A percentile compares a stretch with the other conserved stretches of the same genome.
Evolutionary conservation across 2,329 filamentous ascomycete genomes (phyloP).

Genomic region (Exserohilum rostratum): DNA sequence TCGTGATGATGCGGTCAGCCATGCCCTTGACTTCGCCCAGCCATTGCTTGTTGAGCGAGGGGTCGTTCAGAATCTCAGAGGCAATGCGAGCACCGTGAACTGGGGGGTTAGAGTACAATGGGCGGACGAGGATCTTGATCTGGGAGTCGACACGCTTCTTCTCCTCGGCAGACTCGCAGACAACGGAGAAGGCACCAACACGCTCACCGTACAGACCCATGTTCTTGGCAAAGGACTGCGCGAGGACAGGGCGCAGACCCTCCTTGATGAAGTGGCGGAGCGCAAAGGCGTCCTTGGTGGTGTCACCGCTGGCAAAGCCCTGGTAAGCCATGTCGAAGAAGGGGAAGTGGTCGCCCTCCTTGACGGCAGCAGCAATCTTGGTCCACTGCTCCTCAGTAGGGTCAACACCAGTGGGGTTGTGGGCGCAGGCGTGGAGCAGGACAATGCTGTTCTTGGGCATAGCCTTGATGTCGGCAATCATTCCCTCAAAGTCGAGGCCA

Average conservation of each 20-base stretch:
- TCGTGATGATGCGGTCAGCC: conserved; percentile 98
- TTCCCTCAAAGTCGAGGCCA: conserved; percentile 93
- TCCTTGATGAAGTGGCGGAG: conserved; percentile 91
- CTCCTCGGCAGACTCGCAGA: conserved; percentile 83
- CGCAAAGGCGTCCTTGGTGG: conserved; percentile 90
- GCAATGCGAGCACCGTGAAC: conserved; percentile 96
- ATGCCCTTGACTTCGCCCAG: conserved; percentile 95
- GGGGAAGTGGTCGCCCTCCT: conserved; percentile 84
- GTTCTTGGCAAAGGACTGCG: conserved; percentile 98
- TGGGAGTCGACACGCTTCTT: conserved; percentile 96
- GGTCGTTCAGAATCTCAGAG: conserved; percentile 85
- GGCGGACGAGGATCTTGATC: conserved; percentile 96
- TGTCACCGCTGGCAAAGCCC: conserved; percentile 92
- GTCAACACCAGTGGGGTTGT: conserved; percentile 97
- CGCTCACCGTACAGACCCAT: conserved; percentile 99
- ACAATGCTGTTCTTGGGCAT: conserved; percentile 87
- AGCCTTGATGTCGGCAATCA: conserved; percentile 87
- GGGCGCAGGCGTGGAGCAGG: conserved; percentile 94
- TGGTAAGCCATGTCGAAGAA: conserved; percentile 99
- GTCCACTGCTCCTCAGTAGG: conserved; percentile 91
- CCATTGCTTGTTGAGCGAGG: conserved; percentile 89
- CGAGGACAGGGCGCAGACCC: conserved; percentile 85
- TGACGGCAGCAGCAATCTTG: conserved; percentile 85
- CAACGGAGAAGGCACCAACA: conserved; percentile 93
- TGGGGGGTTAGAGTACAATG: conserved; percentile 97